Evolutionary conservation across 768 basidiomycete genomes (phyloP).

Genomic region (Leccinum disarticulatum): DNA sequence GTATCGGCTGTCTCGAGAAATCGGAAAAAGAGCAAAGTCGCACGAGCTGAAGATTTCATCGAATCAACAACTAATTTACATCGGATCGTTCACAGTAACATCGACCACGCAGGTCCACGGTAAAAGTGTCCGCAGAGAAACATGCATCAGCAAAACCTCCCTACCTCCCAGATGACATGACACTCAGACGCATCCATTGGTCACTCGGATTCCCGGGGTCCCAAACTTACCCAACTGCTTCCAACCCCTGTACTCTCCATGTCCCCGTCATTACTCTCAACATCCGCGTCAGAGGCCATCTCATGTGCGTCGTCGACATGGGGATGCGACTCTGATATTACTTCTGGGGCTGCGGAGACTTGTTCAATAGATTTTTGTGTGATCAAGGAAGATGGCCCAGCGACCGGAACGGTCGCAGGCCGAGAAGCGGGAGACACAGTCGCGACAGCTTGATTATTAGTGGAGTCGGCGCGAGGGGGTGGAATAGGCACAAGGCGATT

Average conservation of each 20-base stretch:
- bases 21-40: background rate
- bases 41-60: background rate
- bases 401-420: conserved; percentile 6
- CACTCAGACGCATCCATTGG: background rate
- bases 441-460: conserved; percentile 26
- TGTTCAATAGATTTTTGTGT: conserved; percentile 7
- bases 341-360: conserved; percentile 11
- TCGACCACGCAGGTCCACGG: background rate
- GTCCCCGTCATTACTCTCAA: conserved; percentile 62
- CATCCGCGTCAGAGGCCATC: conserved; percentile 62
- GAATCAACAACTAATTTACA: conserved; percentile 3
- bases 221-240: conserved; percentile 72
- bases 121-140: background rate
- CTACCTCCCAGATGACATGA: background rate
- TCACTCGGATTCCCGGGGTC: conserved; percentile 25
- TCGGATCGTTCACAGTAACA: background rate
- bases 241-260: conserved; percentile 49
- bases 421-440: conserved; percentile 17
- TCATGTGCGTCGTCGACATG: conserved; percentile 34
- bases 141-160: background rate
- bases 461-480: conserved; percentile 38
- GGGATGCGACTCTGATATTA: conserved; percentile 8
- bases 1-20: background rate
- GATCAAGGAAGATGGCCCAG: conserved; percentile 1
- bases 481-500: conserved; percentile 57